A percentile compares a stretch with the other conserved stretches of the same genome.
These are phyloP conservation scores for Fusarium penzigii DNA, from an alignment of 2,329 filamentous ascomycete genomes.

Conservation along the genomic window DNA sequence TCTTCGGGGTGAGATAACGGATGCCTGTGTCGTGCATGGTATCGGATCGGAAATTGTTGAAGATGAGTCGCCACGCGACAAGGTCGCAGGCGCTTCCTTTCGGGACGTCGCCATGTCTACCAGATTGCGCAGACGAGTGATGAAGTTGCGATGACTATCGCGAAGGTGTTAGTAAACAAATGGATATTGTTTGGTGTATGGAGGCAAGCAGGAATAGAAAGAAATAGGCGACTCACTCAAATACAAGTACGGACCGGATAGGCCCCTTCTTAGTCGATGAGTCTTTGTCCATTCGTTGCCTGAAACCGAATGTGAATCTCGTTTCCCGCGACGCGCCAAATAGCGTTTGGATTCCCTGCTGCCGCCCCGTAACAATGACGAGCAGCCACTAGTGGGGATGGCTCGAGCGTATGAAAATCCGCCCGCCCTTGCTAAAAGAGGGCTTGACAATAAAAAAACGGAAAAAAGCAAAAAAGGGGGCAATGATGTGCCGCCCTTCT, in stretches of 20 bases:
- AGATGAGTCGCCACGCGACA: conserved; percentile 14
- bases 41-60: conserved; percentile 14
- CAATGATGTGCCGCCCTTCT: not conserved
- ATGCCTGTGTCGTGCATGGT: conserved; percentile 28
- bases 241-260: conserved; percentile 26
- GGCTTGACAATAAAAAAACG: conserved; percentile 15
- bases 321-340: conserved; percentile 22
- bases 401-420: conserved; percentile 19
- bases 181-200: not conserved
- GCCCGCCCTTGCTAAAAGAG: conserved; percentile 22
- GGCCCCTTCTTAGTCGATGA: conserved; percentile 9
- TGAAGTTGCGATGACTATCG: conserved; percentile 27
- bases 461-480: conserved; percentile 20
- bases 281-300: conserved; percentile 19
- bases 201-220: conserved; percentile 1
- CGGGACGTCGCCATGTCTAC: conserved; percentile 30
- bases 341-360: conserved; percentile 23
- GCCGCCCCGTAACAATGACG: conserved; percentile 20
- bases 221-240: conserved; percentile 29
- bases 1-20: conserved; percentile 22
- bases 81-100: conserved; percentile 7
- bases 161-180: conserved; percentile 12
- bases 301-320: conserved; percentile 16
- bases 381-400: conserved; percentile 26
- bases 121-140: conserved; percentile 32